Conservation (phyloP, 2,329 filamentous ascomycete genomes). For the Fusarium sulawesiense region DNA sequence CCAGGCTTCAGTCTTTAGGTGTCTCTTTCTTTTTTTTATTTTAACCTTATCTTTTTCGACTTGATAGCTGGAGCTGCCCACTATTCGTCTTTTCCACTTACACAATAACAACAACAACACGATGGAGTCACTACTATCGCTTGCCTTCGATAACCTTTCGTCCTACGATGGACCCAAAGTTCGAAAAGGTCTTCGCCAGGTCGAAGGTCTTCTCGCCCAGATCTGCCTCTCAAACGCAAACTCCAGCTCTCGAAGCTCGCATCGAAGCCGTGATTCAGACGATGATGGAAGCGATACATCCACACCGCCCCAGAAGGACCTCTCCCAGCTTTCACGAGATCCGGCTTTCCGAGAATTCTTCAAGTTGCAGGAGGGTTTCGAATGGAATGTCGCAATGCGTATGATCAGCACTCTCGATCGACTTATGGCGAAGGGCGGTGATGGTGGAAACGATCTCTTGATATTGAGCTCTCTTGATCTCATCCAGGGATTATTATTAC, state of each 20-base stretch:
- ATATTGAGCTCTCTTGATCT: slow-evolving; percentile 90
- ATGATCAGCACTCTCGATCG: slow-evolving; percentile 88
- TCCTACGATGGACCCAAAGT: slow-evolving; percentile 92
- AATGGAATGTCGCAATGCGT: slow-evolving; percentile 94
- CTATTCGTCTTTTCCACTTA: slow-evolving; percentile 13
- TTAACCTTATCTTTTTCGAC: slow-evolving; percentile 6
- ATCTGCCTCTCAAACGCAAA: slow-evolving; percentile 83
- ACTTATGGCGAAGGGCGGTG: slow-evolving; percentile 82
- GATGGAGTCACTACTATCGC: slow-evolving; percentile 92
- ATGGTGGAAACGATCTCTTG: slow-evolving; percentile 86
- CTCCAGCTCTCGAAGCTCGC: slow-evolving; percentile 56
- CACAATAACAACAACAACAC: slow-evolving; percentile 3
- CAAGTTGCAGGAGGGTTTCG: slow-evolving; percentile 94
- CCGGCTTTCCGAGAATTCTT: slow-evolving; percentile 96
- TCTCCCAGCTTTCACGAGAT: slow-evolving; percentile 79
- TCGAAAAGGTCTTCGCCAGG: slow-evolving; percentile 91
- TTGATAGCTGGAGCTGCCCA: background rate
- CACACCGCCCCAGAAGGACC: slow-evolving; percentile 65
- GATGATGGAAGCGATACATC: slow-evolving; percentile 55
- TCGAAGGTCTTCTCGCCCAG: slow-evolving; percentile 92
- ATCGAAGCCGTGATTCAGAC: slow-evolving; percentile 41
- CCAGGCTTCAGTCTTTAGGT: slow-evolving; percentile 10
- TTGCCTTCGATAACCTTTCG: slow-evolving; percentile 96
- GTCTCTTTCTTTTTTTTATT: slow-evolving; percentile 1
- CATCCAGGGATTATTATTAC: slow-evolving; percentile 85